Conservation (phyloP, 805 yeast species). For the Saturnispora sanitii region DNA sequence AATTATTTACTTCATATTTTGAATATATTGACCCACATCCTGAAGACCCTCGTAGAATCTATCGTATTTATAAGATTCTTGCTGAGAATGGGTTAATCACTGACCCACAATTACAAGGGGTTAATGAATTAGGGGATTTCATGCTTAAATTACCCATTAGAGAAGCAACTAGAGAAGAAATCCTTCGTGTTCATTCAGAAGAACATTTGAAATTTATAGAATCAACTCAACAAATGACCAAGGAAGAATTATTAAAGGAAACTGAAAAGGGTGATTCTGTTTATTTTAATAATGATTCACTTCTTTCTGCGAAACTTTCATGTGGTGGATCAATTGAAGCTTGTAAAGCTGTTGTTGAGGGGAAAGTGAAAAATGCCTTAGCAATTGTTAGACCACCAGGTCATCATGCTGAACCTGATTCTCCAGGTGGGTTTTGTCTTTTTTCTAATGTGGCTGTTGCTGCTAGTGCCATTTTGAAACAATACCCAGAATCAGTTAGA, state of each 20-base stretch:
- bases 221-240: slow-evolving; percentile 66
- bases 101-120: slow-evolving; percentile 66
- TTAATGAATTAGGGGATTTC: slow-evolving; percentile 68
- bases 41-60: slow-evolving; percentile 94
- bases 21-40: slow-evolving; percentile 98
- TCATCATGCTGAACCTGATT: slow-evolving; percentile 96
- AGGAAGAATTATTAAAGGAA: slow-evolving; percentile 65
- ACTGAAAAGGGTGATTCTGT: slow-evolving; percentile 93
- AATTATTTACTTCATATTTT: slow-evolving; percentile 80
- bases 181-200: slow-evolving; percentile 73
- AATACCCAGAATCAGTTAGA: slow-evolving; percentile 82
- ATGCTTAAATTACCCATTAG: slow-evolving; percentile 88
- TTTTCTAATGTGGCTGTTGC: slow-evolving; percentile 97
- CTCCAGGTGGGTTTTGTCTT: slow-evolving; percentile 94
- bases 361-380: slow-evolving; percentile 78
- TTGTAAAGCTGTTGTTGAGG: slow-evolving; percentile 89
- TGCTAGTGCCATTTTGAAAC: slow-evolving; percentile 69
- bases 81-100: slow-evolving; percentile 88
- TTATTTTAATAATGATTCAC: slow-evolving; percentile 86
- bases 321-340: slow-evolving; percentile 98
- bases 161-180: slow-evolving; percentile 81
- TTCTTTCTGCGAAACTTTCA: slow-evolving; percentile 75
- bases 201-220: slow-evolving; percentile 70
- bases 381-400: slow-evolving; percentile 99
- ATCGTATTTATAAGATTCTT: slow-evolving; percentile 82